phyloP scores from a whole-genome alignment of 352 stramenopile species.

The Phytophthora hibernalis region DNA sequence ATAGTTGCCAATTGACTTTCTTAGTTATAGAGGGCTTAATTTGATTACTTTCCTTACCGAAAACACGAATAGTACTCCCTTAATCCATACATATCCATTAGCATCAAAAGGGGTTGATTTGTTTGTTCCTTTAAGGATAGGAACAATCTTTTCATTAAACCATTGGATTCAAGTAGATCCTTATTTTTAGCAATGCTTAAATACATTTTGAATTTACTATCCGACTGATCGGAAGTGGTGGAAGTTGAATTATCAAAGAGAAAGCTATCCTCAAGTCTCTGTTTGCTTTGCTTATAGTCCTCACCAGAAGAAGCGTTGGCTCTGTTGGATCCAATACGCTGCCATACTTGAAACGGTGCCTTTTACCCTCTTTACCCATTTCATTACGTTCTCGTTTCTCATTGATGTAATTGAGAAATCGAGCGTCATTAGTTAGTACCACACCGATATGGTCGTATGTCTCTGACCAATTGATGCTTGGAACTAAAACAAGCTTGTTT shows the following conservation, averaged over 20 bases:
- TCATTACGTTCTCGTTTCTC: conserved; percentile 8
- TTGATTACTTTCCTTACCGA: conserved; percentile 10
- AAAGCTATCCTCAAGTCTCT: conserved; percentile 13
- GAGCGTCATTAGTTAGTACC: conserved; percentile 1
- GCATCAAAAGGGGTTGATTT: conserved; percentile 14
- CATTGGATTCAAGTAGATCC: conserved; percentile 19
- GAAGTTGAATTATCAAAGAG: conserved; percentile 24
- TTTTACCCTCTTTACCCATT: conserved; percentile 17
- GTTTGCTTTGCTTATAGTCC: too few relatives aligned
- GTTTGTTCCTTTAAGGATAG: conserved; percentile 10
- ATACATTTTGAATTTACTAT: conserved; percentile 10
- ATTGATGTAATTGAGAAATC: conserved; percentile 15
- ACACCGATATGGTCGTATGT: conserved; percentile 14
- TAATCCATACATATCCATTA: conserved; percentile 14
- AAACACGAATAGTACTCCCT: conserved; percentile 9
- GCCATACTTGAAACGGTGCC: conserved; percentile 9
- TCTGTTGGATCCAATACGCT: not conserved
- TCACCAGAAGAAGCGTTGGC: too few relatives aligned
- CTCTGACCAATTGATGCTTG: conserved; percentile 15
- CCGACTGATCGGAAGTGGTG: conserved; percentile 11
- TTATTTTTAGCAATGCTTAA: conserved; percentile 15
- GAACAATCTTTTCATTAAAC: conserved; percentile 11
- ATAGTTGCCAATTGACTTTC: conserved; percentile 6
- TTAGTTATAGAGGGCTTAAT: conserved; percentile 3
- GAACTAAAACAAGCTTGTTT: conserved; percentile 14